These are phyloP conservation scores for Fraxinus quadrangulata DNA, from an alignment of 257 asterid species.

Conservation along the genomic window DNA sequence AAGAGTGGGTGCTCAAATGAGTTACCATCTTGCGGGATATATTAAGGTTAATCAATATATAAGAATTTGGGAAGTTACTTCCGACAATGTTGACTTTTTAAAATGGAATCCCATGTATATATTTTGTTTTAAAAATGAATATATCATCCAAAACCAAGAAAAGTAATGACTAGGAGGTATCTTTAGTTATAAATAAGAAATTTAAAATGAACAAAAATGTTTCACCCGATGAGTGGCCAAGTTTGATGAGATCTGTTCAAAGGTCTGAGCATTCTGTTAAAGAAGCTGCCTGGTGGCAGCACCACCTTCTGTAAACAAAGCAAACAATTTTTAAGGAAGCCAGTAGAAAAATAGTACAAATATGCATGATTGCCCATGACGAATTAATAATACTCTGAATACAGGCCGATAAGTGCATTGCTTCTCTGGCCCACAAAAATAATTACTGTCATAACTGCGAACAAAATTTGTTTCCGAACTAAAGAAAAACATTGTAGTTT, in stretches of 20 bases:
- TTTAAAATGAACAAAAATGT: neutral
- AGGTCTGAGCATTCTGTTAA: conserved; percentile 66
- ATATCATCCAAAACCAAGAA: neutral
- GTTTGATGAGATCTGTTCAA: conserved; percentile 72
- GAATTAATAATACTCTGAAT: too few species aligned
- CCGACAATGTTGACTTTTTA: neutral
- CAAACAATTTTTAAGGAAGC: conserved; percentile 2
- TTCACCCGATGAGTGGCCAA: conserved; percentile 64
- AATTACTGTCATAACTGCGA: too few species aligned
- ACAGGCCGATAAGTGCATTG: too few species aligned
- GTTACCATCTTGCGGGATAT: too few species aligned
- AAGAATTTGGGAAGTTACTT: too few species aligned
- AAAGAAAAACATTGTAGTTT: too few species aligned
- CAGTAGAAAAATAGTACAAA: neutral
- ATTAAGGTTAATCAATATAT: too few species aligned
- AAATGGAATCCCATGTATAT: neutral
- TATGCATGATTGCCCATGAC: too few species aligned
- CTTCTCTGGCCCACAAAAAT: too few species aligned
- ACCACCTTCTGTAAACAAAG: conserved; percentile 39
- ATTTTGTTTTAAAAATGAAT: neutral
- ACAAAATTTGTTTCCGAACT: too few species aligned
- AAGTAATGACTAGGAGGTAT: neutral
- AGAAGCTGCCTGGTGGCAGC: conserved; percentile 63
- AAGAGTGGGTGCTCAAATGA: too few species aligned
- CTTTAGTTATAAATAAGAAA: neutral